Conservation (phyloP, 1,139 yeast genomes). For the Tardiomyces blankii region DNA sequence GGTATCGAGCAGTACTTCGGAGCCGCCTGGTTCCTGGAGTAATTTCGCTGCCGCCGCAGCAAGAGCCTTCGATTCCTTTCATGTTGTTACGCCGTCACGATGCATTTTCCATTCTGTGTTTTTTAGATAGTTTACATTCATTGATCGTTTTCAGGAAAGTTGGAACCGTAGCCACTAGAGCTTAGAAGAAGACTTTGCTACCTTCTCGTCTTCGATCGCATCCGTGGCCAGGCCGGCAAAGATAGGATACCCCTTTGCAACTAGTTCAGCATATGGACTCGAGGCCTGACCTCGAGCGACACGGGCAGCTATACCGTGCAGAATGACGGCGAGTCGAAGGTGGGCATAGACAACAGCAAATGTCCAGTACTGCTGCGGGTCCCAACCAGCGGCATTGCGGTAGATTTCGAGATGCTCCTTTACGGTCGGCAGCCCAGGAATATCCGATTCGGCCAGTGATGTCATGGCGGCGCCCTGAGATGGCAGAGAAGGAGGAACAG, state of each 20-base stretch:
- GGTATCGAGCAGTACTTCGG: slow-evolving; percentile 86
- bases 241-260: slow-evolving; percentile 35
- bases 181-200: slow-evolving; percentile 1
- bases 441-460: slow-evolving; percentile 2
- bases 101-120: slow-evolving; percentile 3
- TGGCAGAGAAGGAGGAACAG: slow-evolving; percentile 27
- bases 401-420: slow-evolving; percentile 17
- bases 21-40: slow-evolving; percentile 36
- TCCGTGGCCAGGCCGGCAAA: slow-evolving; percentile 31
- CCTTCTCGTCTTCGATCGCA: slow-evolving; percentile 12
- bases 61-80: slow-evolving; percentile 1
- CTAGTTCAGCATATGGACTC: slow-evolving; percentile 41
- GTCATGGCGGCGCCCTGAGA: neutral
- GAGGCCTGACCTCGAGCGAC: slow-evolving; percentile 48
- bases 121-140: slow-evolving; percentile 1
- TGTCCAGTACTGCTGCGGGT: slow-evolving; percentile 33
- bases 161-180: neutral
- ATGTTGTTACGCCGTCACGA: slow-evolving; percentile 7
- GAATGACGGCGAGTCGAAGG: slow-evolving; percentile 47
- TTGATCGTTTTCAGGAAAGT: neutral
- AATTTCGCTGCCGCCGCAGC: slow-evolving; percentile 2
- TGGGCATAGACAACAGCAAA: slow-evolving; percentile 53
- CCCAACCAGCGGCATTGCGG: slow-evolving; percentile 19
- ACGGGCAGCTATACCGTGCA: slow-evolving; percentile 61
- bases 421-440: slow-evolving; percentile 20